These are phyloP conservation scores for Thalassiosira livingstoniorum DNA, from an alignment of 352 stramenopile species.

Conservation along the genomic window DNA sequence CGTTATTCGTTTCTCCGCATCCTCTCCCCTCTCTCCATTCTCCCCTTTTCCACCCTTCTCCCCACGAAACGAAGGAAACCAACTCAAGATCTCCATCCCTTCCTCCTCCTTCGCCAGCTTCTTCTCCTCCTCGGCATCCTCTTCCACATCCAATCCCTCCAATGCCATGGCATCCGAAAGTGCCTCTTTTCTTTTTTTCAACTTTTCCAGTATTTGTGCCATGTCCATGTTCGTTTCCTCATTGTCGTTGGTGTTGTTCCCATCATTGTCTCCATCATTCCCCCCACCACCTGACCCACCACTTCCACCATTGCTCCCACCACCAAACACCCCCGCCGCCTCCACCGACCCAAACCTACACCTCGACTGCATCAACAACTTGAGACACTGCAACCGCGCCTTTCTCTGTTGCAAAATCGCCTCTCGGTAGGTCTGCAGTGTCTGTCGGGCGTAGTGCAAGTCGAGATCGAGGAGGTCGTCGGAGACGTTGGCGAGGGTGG, in stretches of 20 bases:
- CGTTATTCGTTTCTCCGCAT: no score
- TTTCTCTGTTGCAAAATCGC: slow-evolving; percentile 67
- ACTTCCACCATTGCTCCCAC: slow-evolving; percentile 7
- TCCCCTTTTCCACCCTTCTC: no score
- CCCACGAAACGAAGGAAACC: slow-evolving; percentile 39
- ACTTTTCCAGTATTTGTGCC: slow-evolving; percentile 50
- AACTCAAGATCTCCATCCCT: slow-evolving; percentile 25
- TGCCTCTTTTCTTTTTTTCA: slow-evolving; percentile 72
- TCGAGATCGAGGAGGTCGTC: slow-evolving; percentile 77
- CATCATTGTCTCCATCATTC: neutral
- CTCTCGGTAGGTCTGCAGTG: slow-evolving; percentile 64
- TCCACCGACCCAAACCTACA: slow-evolving; percentile 80
- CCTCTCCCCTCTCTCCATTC: no score
- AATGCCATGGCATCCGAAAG: slow-evolving; percentile 79
- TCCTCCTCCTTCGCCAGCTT: slow-evolving; percentile 35
- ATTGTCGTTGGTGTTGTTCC: slow-evolving; percentile 2
- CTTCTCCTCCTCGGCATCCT: slow-evolving; percentile 35
- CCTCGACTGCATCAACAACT: slow-evolving; percentile 76
- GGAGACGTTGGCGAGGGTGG: slow-evolving; percentile 46
- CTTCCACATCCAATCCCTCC: slow-evolving; percentile 73
- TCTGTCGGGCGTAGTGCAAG: slow-evolving; percentile 67
- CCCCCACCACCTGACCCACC: neutral
- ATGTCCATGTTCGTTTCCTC: slow-evolving; percentile 40
- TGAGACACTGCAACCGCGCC: slow-evolving; percentile 65
- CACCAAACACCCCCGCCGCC: slow-evolving; percentile 63